These are phyloP conservation scores for Urtica urens DNA, from an alignment of 306 rosid species.

Conservation along the genomic window DNA sequence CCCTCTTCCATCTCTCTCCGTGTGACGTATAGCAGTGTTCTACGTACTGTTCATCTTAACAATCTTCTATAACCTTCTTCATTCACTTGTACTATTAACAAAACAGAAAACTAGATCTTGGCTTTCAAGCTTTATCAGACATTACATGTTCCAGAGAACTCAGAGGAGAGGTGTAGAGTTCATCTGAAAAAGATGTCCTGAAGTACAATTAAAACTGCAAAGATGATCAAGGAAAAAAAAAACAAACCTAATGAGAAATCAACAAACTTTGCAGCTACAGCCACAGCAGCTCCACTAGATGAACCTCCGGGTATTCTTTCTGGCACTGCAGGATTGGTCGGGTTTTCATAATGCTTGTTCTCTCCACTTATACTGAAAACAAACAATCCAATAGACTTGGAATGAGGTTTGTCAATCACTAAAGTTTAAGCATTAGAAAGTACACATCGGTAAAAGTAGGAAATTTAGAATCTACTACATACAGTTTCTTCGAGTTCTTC, in stretches of 20 bases:
- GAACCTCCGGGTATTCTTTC: slow-evolving; percentile 77
- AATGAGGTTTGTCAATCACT: slow-evolving; percentile 1
- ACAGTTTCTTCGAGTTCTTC: neutral
- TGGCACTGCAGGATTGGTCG: slow-evolving; percentile 68
- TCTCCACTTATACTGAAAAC: slow-evolving; percentile 65
- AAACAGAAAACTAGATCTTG: too few relatives aligned
- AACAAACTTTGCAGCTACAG: slow-evolving; percentile 78
- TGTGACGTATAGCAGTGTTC: too few relatives aligned
- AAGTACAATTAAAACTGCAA: slow-evolving; percentile 1
- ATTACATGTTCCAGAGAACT: too few relatives aligned
- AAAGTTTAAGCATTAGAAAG: neutral
- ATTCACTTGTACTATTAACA: too few relatives aligned
- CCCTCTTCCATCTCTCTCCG: too few relatives aligned
- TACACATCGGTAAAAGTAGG: neutral
- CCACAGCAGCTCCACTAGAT: slow-evolving; percentile 90
- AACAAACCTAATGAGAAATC: slow-evolving; percentile 82
- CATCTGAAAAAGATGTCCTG: too few relatives aligned
- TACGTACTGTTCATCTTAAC: too few relatives aligned
- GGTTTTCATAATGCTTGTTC: slow-evolving; percentile 72
- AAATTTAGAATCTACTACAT: too few relatives aligned
- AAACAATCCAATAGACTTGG: slow-evolving; percentile 4
- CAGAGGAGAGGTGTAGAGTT: too few relatives aligned
- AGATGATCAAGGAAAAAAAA: slow-evolving; percentile 1
- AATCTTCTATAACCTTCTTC: too few relatives aligned
- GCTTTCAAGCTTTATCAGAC: too few relatives aligned